Percentiles rank a stretch among this genome's conserved stretches.
These are phyloP conservation scores for Botrytis sinoallii DNA, from an alignment of 2,329 filamentous ascomycete species.

Conservation along the genomic window DNA sequence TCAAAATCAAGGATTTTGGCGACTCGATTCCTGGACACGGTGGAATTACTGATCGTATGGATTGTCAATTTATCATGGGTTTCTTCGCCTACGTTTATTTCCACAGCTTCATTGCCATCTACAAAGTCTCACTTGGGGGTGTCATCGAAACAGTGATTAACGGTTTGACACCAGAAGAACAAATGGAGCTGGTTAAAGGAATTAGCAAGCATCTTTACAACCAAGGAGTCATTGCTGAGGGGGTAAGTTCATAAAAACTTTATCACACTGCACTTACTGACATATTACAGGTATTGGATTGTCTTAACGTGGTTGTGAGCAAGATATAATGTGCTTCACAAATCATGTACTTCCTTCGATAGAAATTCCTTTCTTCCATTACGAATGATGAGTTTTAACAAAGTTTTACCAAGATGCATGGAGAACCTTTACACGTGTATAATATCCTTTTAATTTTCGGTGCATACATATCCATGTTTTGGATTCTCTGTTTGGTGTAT, in stretches of 20 bases:
- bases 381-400: conserved; percentile 17
- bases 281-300: conserved; percentile 31
- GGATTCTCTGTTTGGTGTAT: conserved; percentile 14
- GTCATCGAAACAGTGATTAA: conserved; percentile 91
- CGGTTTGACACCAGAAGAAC: conserved; percentile 81
- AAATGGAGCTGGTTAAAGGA: conserved; percentile 73
- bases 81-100: conserved; percentile 99
- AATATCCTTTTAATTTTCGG: conserved; percentile 18
- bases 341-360: neutral
- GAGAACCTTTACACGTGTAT: conserved; percentile 17
- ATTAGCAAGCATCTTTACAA: conserved; percentile 64
- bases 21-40: conserved; percentile 97
- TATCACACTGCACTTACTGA: conserved; percentile 8
- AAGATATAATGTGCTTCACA: conserved; percentile 29
- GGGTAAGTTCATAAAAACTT: conserved; percentile 29
- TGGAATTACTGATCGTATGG: conserved; percentile 98
- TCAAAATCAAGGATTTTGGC: conserved; percentile 99
- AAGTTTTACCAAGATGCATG: conserved; percentile 11
- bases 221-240: conserved; percentile 48
- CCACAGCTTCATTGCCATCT: conserved; percentile 89
- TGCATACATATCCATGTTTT: conserved; percentile 17
- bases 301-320: conserved; percentile 30
- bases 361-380: neutral
- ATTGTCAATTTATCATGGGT: conserved; percentile 99
- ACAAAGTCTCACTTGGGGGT: conserved; percentile 79